Evolutionary conservation across 2,329 filamentous ascomycete species (phyloP), one percentile per base, ranked within the genome.

Genomic region (Aureobasidium leucospermi): DNA sequence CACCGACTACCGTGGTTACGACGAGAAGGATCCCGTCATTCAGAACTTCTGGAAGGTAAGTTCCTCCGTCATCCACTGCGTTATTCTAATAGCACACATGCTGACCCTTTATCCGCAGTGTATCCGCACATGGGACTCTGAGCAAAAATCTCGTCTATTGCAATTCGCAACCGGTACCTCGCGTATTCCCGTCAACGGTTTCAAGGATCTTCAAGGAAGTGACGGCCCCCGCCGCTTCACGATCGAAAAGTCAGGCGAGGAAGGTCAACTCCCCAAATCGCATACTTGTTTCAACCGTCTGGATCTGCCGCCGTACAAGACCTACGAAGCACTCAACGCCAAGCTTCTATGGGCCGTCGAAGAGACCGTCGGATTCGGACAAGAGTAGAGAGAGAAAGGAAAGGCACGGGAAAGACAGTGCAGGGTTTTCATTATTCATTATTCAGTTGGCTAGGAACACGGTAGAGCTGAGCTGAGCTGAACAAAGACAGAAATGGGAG

Each of bases 271-370:
- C 70, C 94, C 94, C 34, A 99, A 99, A 78, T 94, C 91, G 62
- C 94, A 99, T 73, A 99, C 94, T 67, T 99, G 94, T 77, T 99
- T 99, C 82, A 99, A 99, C 75, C 91, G 94, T 68, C 83, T 99
- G 65, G 94, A 99, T 75, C 78, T 99, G 52, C 94, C 94, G 42
- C 86, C 90, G 31, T 99, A 99, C 73, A 97, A 96, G 79, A 85
- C 81, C 23, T 82, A 92, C 68, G 93, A 97, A 64, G 84, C 84
- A 67, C 80, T 99, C 65, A 88, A 93, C 71, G 80, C 86, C 70
- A 99, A 99, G 77, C 80, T 99, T 67, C 94, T 92, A 6, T 96
- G 96, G 75, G 94, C 94, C 29, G 94, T 99, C 59, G 94, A 99
- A 77, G 94, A 99, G 79, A 99, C 94, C 0, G 92, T 99, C 80